Evolutionary conservation across 2,329 filamentous ascomycete genomes (phyloP), one percentile per base, ranked within the genome.

Genomic region (Colletotrichum lindemuthianum): DNA sequence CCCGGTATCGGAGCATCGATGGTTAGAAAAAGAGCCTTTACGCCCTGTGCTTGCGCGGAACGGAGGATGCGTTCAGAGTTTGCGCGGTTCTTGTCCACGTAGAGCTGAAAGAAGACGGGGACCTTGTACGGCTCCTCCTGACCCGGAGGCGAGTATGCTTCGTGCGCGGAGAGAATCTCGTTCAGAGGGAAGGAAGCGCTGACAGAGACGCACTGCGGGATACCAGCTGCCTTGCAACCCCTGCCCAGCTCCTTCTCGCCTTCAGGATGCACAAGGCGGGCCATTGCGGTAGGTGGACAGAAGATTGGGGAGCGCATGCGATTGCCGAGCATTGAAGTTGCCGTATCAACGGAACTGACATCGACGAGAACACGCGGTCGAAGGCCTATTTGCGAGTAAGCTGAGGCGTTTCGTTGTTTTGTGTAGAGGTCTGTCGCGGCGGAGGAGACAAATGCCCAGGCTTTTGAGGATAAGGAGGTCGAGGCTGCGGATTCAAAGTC

Each of bases 391-490:
- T 81, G 75, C 44, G 81, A 76, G 69, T 88, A 88, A 66, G 82
- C 78, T 0, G 81, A 78, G 32, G 77, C 80, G 72, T 91, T 91
- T 53, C 82, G 80, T 53, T 67, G 69, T 51, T 88, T 85, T 41
- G 89, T 86, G 70, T 82, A 82, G n/a, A 79, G 74, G 70, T 84
- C 89, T 6, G 87, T 90, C 10, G 88, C 86, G 2, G 88, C 89
- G 8, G 87, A 89, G 16, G 86, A 89, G 71, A 88, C 86, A 70
- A 90, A 91, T 0, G 88, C 89, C 86, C 87, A 90, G n/a, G 88
- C 85, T 70, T 91, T 91, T 24, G 83, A 81, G 8, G 81, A 81
- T 51, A 89, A 80, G 6, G 82, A 84, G 33, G 78, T 77, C 13
- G 82, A 80, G 4, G 88, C 88, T 0, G 84, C 86, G 10, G 76